Conservation (phyloP, 257 asterid species). For the Lycium ferocissimum region DNA sequence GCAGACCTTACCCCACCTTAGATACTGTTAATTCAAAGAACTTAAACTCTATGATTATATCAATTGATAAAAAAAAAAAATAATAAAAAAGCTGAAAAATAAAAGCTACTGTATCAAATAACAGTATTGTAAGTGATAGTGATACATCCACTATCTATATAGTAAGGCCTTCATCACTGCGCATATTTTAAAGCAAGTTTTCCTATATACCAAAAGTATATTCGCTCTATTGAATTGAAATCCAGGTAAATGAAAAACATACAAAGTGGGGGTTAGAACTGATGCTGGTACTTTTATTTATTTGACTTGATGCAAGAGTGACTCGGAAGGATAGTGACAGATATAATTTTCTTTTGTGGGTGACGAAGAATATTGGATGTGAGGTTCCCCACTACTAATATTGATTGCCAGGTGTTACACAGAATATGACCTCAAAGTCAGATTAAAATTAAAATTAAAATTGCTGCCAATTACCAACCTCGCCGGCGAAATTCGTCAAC, state of each 20-base stretch:
- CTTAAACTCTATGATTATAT: neutral
- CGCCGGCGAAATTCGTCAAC: conserved; percentile 16
- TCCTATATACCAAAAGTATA: conserved; percentile 19
- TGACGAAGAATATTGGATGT: neutral
- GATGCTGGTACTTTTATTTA: conserved; percentile 12
- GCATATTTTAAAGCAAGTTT: conserved; percentile 25
- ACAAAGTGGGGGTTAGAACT: conserved; percentile 23
- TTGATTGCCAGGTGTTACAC: conserved; percentile 18
- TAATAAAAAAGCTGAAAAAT: neutral
- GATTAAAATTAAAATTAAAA: neutral
- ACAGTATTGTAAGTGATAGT: neutral
- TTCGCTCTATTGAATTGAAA: neutral
- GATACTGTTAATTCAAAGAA: neutral
- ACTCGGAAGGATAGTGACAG: conserved; percentile 13
- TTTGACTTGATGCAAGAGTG: conserved; percentile 27
- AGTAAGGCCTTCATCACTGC: neutral
- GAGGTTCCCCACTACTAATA: conserved; percentile 12
- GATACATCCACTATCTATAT: conserved; percentile 8
- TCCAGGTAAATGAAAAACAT: conserved; percentile 10
- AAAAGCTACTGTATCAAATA: neutral
- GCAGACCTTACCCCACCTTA: neutral
- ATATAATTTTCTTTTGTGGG: neutral
- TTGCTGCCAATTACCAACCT: neutral
- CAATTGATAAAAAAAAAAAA: no score
- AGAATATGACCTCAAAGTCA: conserved; percentile 9